These are phyloP conservation scores for Podospora australis DNA, from an alignment of 495 filamentous ascomycete species.

Conservation along the genomic window DNA sequence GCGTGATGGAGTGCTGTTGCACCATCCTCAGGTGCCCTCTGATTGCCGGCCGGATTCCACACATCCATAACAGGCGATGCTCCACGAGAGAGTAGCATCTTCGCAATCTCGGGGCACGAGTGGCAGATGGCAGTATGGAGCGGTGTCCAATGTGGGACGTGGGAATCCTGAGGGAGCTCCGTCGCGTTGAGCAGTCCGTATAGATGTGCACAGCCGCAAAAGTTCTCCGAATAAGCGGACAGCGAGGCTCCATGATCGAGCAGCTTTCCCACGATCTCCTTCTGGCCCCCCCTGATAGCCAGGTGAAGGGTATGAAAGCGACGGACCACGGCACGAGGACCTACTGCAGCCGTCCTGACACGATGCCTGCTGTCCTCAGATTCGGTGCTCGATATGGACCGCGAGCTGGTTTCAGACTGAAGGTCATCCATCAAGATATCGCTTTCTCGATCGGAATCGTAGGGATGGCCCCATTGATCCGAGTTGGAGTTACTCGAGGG, in stretches of 20 bases:
- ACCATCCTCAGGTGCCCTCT: neutral
- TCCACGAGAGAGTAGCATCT: constrained; percentile 27
- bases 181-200: constrained; percentile 22
- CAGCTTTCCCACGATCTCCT: constrained; percentile 24
- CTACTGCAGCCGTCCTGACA: neutral
- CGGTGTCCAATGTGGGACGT: constrained; percentile 23
- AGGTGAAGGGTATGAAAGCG: constrained; percentile 30
- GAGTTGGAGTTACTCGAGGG: constrained; percentile 15
- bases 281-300: constrained; percentile 28
- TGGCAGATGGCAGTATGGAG: constrained; percentile 36
- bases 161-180: constrained; percentile 8
- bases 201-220: constrained; percentile 26
- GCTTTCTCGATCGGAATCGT: constrained; percentile 14
- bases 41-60: neutral
- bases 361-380: constrained; percentile 1
- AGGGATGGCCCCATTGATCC: constrained; percentile 5
- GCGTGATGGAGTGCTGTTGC: constrained; percentile 27
- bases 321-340: constrained; percentile 2
- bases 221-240: constrained; percentile 14
- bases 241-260: constrained; percentile 25
- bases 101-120: constrained; percentile 22
- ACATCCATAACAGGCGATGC: constrained; percentile 25
- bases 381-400: constrained; percentile 5
- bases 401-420: constrained; percentile 6
- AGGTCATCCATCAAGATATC: constrained; percentile 15